Evolutionary conservation across 2,329 filamentous ascomycete species (phyloP), one percentile per base, ranked within the genome.

Genomic region (Colletotrichum lupini): DNA sequence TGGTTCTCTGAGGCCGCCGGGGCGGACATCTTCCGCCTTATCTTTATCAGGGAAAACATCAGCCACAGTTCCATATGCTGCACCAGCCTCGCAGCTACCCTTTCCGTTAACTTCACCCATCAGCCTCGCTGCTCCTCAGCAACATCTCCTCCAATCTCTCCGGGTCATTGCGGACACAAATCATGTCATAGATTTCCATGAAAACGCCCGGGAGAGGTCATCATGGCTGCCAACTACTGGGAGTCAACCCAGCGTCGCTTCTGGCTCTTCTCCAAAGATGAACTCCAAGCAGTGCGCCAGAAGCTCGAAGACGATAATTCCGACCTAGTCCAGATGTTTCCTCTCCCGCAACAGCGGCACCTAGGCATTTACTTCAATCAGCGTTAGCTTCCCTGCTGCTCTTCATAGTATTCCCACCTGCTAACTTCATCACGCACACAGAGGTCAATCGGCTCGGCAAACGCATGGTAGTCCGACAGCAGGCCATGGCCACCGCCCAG

Each of bases 171-270:
- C 35, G 22, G 32, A 52, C 66, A 49, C 68, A 56, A 60, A 65
- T 19, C 55, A 73, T 73, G 68, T 52, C 60, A 64, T 68, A 71
- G 56, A 30, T 28, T 42, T 46, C 16, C 16, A 67, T 24, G 35
- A 7, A 5, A 61, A 35, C 32, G 37, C 46, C 22, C 6, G 19
- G 55, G 56, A 52, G 26, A 65, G 71, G 55, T 73, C 71, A 78
- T 72, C 66, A 98, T 98, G 96, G 94, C 96, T 42, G 94, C 95
- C 80, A 98, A 96, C 84, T 99, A 96, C 85, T 99, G 95, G 95
- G 93, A 95, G 76, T 98, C 97, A 68, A 97, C 95, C 30, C 97
- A 99, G 84, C 91, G 93, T 77, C 93, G 92, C 77, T 91, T 94
- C 85, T 99, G 97, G 97, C 93, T 94, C 69, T 98, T 97, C 83